Base-by-base conservation (phyloP, 2,329 filamentous ascomycete genomes). In the Chaetomium globosum region DNA sequence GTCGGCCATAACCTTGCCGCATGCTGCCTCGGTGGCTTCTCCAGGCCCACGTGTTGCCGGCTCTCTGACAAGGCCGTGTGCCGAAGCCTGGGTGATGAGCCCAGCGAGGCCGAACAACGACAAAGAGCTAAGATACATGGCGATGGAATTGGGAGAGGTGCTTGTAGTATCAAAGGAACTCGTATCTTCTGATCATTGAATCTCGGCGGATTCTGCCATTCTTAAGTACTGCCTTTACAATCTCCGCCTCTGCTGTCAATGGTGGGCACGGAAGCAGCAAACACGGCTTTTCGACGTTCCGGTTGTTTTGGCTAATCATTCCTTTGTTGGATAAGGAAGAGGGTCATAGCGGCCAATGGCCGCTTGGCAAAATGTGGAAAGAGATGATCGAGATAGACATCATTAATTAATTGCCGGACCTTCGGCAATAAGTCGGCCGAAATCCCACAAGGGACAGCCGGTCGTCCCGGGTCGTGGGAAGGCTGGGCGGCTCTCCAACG, bases 1-100 rank as follows among this genome's bases (percentile, higher is more conserved):
- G 31, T 66, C 69, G 23, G 69, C 71, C 70, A 76, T 70, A 61
- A 67, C 70, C 65, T 71, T 67, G 65, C 74, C 74, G 67, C 74
- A 75, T 36, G 68, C 73, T n/a, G 70, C 71, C 9, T 68, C 69
- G 0, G 74, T 74, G 16, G 69, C 71, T 7, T 57, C 49, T 36
- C 74, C 72, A 2, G 73, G 74, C 12, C 65, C 52, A 43, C 74
- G 71, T 1, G 73, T 70, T 7, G 67, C 71, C 0, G 73, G 74
- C 43, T 66, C 68, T 5, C 60, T 64, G 28, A 75, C 70, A 9
- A 75, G 65, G 54, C 73, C 74, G 64, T 75, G 74, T n/a, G 69
- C 69, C 23, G 66, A 61, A 19, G 60, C 68, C 28, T 66, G 65
- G 30, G 66, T 23, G 39, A 62, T 63, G 23, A 71, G 65, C 59